These are phyloP conservation scores for Phytophthora cryptogea DNA, from an alignment of 352 stramenopile species.

Conservation along the genomic window DNA sequence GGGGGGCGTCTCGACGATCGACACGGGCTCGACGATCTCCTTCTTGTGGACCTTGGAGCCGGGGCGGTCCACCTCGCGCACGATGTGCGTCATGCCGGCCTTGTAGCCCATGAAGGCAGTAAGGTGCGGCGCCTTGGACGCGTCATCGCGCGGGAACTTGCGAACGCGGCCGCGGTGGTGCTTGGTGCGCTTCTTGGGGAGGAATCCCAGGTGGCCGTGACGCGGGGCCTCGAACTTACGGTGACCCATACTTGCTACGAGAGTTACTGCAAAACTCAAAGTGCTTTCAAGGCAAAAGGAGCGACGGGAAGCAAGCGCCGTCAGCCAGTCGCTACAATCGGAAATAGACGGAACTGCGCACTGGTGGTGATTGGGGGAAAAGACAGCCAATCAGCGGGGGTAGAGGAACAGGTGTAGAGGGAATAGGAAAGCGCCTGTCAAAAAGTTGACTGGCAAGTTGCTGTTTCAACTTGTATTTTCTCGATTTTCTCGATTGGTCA, in stretches of 20 bases:
- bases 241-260: slow-evolving; percentile 93
- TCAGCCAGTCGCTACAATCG: slow-evolving; percentile 37
- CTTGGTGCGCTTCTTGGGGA: slow-evolving; percentile 99
- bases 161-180: slow-evolving; percentile 98
- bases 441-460: too few relatives aligned
- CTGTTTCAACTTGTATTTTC: too few relatives aligned
- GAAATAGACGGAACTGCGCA: slow-evolving; percentile 17
- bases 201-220: slow-evolving; percentile 98
- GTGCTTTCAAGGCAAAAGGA: slow-evolving; percentile 19
- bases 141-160: slow-evolving; percentile 99
- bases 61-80: slow-evolving; percentile 98
- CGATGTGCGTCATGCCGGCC: slow-evolving; percentile 99
- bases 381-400: not conserved
- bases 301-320: slow-evolving; percentile 5
- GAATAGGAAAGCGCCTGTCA: too few relatives aligned
- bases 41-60: slow-evolving; percentile 99
- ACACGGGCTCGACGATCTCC: slow-evolving; percentile 99
- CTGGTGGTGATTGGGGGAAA: not conserved
- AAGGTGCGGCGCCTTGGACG: slow-evolving; percentile 95
- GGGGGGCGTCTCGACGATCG: slow-evolving; percentile 98
- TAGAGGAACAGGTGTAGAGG: too few relatives aligned
- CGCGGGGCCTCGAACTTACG: slow-evolving; percentile 98
- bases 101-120: slow-evolving; percentile 99
- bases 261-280: slow-evolving; percentile 89
- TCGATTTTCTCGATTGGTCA: too few relatives aligned